A percentile compares a stretch with the other conserved stretches of the same genome.
Evolutionary conservation across 345 rosid species (phyloP).

Genomic region (Acer negundo): DNA sequence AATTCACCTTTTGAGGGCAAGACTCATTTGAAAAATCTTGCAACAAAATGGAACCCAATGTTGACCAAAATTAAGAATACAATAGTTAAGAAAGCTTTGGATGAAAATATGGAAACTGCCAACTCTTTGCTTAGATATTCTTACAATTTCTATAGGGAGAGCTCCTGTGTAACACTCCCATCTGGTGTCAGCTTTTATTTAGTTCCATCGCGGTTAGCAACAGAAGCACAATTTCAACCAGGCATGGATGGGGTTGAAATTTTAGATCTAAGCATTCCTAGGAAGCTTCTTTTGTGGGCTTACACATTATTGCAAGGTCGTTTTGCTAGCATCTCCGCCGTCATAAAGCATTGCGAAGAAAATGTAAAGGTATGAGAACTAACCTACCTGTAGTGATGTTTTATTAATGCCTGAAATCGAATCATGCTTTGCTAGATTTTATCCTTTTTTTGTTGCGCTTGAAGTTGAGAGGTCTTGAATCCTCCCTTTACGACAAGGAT

Average conservation of each 20-base stretch:
- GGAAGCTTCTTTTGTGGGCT: conserved; percentile 97
- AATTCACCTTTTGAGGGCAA: conserved; percentile 66
- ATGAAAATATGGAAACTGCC: conserved; percentile 71
- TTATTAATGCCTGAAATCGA: background rate
- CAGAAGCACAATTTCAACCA: conserved; percentile 45
- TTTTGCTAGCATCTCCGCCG: conserved; percentile 70
- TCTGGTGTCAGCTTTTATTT: conserved; percentile 66
- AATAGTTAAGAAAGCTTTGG: conserved; percentile 56
- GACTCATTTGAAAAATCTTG: conserved; percentile 52
- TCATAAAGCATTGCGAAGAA: conserved; percentile 89
- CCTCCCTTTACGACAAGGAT: background rate
- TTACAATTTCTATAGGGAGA: conserved; percentile 84
- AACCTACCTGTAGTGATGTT: conserved; percentile 6
- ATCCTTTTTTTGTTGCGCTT: conserved; percentile 1
- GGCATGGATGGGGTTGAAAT: conserved; percentile 70
- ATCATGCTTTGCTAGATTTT: conserved; percentile 2
- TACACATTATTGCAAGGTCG: conserved; percentile 73
- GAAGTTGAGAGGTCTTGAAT: background rate
- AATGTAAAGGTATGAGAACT: conserved; percentile 63
- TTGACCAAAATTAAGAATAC: conserved; percentile 67
- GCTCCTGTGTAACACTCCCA: conserved; percentile 64
- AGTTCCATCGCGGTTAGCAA: conserved; percentile 50
- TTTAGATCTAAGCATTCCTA: conserved; percentile 83
- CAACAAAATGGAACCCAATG: conserved; percentile 68
- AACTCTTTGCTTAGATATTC: conserved; percentile 68